phyloP scores from a whole-genome alignment of 352 stramenopile species.

The Globisporangium uncinulatum region DNA sequence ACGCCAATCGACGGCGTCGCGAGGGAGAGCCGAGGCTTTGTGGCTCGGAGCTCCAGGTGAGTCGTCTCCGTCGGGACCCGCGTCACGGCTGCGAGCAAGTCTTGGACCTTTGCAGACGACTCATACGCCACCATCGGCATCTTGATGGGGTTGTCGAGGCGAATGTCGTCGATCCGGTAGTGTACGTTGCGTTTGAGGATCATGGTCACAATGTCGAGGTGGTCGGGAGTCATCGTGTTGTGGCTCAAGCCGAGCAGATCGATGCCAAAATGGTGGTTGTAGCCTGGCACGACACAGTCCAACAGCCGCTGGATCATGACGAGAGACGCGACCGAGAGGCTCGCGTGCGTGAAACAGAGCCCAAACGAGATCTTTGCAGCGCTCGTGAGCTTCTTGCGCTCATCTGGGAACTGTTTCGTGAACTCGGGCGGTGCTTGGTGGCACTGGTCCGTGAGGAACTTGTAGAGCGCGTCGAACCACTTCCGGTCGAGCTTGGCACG shows the following conservation, averaged over 20 bases:
- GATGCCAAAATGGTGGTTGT: background rate
- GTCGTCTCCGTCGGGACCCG: too few relatives aligned
- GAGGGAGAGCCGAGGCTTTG: background rate
- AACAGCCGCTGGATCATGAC: background rate
- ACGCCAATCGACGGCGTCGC: background rate
- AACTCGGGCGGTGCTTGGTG: background rate
- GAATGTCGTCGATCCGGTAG: conserved; percentile 1
- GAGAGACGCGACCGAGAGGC: background rate
- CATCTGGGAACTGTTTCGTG: background rate
- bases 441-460: background rate
- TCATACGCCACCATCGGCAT: background rate
- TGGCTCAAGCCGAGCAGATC: background rate
- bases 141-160: background rate
- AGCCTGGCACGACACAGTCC: background rate
- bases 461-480: conserved; percentile 1
- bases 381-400: background rate
- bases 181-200: background rate
- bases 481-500: background rate
- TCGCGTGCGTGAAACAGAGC: background rate
- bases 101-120: background rate
- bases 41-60: too few relatives aligned
- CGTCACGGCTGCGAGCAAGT: background rate
- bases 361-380: background rate
- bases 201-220: background rate
- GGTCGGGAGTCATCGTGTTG: conserved; percentile 1